Percentiles rank a stretch among this genome's conserved stretches.
Conservation (phyloP, 768 basidiomycete genomes). For the Suillus bovinus region DNA sequence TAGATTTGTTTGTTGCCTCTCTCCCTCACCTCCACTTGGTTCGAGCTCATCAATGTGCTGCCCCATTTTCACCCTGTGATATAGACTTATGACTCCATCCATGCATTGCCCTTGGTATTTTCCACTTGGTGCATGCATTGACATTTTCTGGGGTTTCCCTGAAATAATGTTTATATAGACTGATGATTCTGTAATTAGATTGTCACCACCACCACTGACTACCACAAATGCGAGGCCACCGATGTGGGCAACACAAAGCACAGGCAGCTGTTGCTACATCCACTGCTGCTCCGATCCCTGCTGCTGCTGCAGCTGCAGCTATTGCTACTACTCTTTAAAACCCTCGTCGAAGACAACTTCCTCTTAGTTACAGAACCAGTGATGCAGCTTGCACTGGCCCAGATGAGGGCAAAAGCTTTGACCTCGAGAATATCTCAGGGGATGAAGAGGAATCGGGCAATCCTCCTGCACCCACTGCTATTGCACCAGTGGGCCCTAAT, state of each 20-base stretch:
- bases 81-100: too few relatives aligned
- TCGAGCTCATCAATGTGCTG: too few relatives aligned
- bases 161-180: neutral
- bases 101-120: too few relatives aligned
- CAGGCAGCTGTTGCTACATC: neutral
- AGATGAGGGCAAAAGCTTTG: neutral
- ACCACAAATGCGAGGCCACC: neutral
- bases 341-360: neutral
- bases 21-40: too few relatives aligned
- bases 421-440: neutral
- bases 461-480: neutral
- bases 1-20: too few relatives aligned
- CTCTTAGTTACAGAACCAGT: neutral
- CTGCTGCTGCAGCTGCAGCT: too few relatives aligned
- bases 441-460: neutral
- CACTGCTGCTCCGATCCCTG: constrained; percentile 2
- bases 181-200: neutral
- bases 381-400: neutral
- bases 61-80: too few relatives aligned
- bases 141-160: neutral
- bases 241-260: neutral
- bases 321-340: too few relatives aligned
- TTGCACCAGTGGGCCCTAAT: neutral
- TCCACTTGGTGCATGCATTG: too few relatives aligned
- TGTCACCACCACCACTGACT: neutral